Conservation (phyloP, 23 red algal species). For the Agarophyton chilense region DNA sequence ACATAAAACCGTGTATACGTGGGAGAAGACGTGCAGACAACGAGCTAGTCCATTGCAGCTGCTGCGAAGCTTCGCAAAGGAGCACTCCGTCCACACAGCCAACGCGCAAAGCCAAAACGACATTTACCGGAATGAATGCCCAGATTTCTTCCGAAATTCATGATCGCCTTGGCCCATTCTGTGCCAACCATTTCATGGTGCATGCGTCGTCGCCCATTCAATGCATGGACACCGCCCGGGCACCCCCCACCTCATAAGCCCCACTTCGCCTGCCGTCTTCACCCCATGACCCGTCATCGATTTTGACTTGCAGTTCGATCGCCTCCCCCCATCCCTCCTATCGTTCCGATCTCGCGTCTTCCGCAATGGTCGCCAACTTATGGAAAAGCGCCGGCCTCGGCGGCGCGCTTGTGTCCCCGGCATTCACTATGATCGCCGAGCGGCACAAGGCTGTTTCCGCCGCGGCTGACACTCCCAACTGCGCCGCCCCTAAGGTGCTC, state of each 20-base stretch:
- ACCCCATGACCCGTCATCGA: not conserved
- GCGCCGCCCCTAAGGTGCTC: slow-evolving; percentile 44
- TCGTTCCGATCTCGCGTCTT: not conserved
- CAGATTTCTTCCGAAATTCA: slow-evolving; percentile 31
- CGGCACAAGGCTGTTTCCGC: not conserved
- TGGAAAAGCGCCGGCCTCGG: slow-evolving; percentile 57
- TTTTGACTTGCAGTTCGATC: too few species aligned
- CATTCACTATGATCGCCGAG: slow-evolving; percentile 29
- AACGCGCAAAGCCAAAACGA: slow-evolving; percentile 7
- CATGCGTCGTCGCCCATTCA: slow-evolving; percentile 22
- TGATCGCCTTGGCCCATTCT: slow-evolving; percentile 6
- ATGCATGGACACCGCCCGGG: not conserved
- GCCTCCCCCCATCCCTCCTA: not conserved
- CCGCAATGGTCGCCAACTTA: slow-evolving; percentile 51
- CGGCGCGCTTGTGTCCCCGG: slow-evolving; percentile 42
- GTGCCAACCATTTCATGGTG: slow-evolving; percentile 22
- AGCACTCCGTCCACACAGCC: not conserved
- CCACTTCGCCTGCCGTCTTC: not conserved
- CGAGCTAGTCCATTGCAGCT: too few species aligned
- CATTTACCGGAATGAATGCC: slow-evolving; percentile 15
- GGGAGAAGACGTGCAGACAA: too few species aligned
- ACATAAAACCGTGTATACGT: too few species aligned
- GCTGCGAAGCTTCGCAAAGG: not conserved
- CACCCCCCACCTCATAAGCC: slow-evolving; percentile 12
- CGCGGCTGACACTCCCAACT: slow-evolving; percentile 39